A percentile compares a stretch with the other conserved stretches of the same genome.
phyloP scores from a whole-genome alignment of 2,329 filamentous ascomycete genomes.

The Sordariomycetes sp. region DNA sequence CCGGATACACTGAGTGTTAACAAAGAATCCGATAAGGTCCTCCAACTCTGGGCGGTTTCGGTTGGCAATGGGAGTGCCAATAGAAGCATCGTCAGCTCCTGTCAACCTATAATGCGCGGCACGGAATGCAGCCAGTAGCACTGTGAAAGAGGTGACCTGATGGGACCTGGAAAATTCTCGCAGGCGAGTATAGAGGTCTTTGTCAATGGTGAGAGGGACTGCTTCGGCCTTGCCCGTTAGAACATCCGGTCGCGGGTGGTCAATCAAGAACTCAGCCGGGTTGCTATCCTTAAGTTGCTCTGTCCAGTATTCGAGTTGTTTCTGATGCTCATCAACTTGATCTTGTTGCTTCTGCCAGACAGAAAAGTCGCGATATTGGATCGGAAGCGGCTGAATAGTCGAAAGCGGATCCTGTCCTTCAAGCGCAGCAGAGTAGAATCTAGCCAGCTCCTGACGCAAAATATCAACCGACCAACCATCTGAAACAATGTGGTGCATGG shows the following conservation, averaged over 20 bases:
- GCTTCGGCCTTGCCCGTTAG: conserved; percentile 2
- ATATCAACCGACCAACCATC: conserved; percentile 19
- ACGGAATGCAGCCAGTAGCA: conserved; percentile 7
- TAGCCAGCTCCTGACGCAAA: conserved; percentile 10
- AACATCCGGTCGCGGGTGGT: conserved; percentile 20
- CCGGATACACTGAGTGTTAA: conserved; percentile 10
- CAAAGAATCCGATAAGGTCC: conserved; percentile 10
- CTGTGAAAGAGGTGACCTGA: conserved; percentile 5
- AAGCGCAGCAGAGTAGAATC: conserved; percentile 10
- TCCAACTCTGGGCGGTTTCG: conserved; percentile 7
- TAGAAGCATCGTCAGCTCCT: conserved; percentile 4
- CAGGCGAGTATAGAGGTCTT: conserved; percentile 4
- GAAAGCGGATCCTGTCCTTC: conserved; percentile 5
- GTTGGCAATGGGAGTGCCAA: conserved; percentile 9
- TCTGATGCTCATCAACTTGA: conserved; percentile 9
- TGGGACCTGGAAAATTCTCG: conserved; percentile 4
- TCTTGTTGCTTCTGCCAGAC: conserved; percentile 12
- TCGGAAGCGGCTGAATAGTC: conserved; percentile 8
- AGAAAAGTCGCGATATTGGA: conserved; percentile 16
- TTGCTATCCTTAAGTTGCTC: conserved; percentile 3
- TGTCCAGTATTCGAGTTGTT: conserved; percentile 14
- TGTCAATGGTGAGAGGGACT: not conserved
- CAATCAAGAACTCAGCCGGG: conserved; percentile 19
- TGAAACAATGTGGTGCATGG: conserved; percentile 18
- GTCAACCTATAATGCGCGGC: conserved; percentile 9